phyloP scores from a whole-genome alignment of 1,284 basidiomycete genomes.

The Sanguinoderma infundibulare region DNA sequence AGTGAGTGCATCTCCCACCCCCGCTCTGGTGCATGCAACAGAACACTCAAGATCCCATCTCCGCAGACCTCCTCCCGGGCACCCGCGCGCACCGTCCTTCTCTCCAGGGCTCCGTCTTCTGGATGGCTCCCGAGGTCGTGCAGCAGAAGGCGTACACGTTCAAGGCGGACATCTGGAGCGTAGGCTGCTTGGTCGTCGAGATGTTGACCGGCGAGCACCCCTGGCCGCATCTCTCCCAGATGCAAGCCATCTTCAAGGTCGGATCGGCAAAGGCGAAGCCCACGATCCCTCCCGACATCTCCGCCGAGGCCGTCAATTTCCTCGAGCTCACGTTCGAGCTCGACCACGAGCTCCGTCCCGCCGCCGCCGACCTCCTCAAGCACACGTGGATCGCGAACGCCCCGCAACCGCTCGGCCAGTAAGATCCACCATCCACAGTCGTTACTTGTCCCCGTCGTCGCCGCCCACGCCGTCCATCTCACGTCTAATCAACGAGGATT shows the following conservation, averaged over 20 bases:
- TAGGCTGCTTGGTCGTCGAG: constrained; percentile 97
- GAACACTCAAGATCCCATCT: background rate
- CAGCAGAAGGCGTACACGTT: constrained; percentile 93
- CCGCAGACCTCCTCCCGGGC: constrained; percentile 78
- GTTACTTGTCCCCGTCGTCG: constrained; percentile 6
- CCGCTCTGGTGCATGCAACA: background rate
- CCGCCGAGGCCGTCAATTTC: constrained; percentile 84
- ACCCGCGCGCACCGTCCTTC: constrained; percentile 87
- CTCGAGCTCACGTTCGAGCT: constrained; percentile 86
- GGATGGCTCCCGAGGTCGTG: constrained; percentile 99
- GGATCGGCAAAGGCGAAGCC: constrained; percentile 82
- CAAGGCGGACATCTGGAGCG: constrained; percentile 98
- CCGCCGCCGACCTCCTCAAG: constrained; percentile 75
- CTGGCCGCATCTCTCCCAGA: constrained; percentile 97
- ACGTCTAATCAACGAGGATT: background rate
- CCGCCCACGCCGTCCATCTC: background rate
- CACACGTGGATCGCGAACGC: constrained; percentile 69
- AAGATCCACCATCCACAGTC: constrained; percentile 5
- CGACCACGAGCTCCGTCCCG: constrained; percentile 82
- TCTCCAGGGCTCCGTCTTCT: constrained; percentile 96
- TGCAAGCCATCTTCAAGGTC: constrained; percentile 98
- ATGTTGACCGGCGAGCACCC: constrained; percentile 99
- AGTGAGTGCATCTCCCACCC: constrained; percentile 74
- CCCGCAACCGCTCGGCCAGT: constrained; percentile 24
- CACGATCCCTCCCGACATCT: constrained; percentile 87